Evolutionary conservation across 2,329 filamentous ascomycete genomes (phyloP), one percentile per base, ranked within the genome.

Genomic region (Phoma sp.): DNA sequence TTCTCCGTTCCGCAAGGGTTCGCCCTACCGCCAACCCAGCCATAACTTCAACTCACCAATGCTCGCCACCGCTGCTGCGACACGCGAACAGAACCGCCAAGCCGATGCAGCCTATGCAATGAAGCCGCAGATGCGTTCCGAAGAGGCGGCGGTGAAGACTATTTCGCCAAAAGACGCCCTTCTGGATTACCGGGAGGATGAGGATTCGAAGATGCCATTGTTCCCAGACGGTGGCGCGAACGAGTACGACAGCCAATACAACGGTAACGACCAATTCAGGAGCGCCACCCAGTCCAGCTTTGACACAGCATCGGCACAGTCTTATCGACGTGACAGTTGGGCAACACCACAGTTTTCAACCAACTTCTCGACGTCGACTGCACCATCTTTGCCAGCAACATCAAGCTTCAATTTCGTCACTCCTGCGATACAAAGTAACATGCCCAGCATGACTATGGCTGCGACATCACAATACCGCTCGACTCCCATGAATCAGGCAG

Each of bases 121-220:
- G 57, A 76, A 76, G 60, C 63, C 75, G 25, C 74, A 73, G 43
- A 70, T 76, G 62, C 70, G 73, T 43, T 70, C 74, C 43, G 73
- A 82, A 22, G 74, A 77, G 57, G 67, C 78, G 38, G 64, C 76
- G n/a, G 82, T 86, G 1, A 91, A 91, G 75, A 96, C 94, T 0
- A 96, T 99, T 41, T 98, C 94, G 1, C 95, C 94, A 22, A 96
- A 96, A 77, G 94, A 98, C 68, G 91, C 93, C 1, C 78, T 96
- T 56, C 78, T 97, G 44, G 93, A 97, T 57, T 96, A 93, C 71
- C 85, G 88, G 58, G 91, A 95, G 35, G 76, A 81, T 0, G 90
- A 93, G 17, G 88, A 89, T 43, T 78, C 84, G 4, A 86, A 86
- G 55, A 86, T 89, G 65, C 87, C 91, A 12, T 78, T 96, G 19